Conservation (phyloP, 768 basidiomycete genomes). For the Paxillus involutus region DNA sequence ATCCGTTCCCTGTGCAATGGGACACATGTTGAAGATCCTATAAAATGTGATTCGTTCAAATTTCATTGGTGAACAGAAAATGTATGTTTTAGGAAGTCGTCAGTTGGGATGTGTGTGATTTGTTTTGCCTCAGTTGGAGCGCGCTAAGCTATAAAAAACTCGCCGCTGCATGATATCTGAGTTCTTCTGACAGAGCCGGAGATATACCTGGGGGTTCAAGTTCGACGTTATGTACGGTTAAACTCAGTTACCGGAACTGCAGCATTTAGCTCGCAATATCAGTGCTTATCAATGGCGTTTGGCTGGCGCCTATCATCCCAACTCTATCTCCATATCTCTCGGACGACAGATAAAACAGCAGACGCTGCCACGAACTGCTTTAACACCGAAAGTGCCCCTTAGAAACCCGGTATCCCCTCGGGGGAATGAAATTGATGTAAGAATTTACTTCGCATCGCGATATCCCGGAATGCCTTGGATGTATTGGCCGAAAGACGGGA, state of each 20-base stretch:
- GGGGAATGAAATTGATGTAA: background rate
- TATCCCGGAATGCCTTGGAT: constrained; percentile 38
- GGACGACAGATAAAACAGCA: constrained; percentile 15
- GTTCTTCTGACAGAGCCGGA: too few relatives aligned
- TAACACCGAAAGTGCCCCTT: background rate
- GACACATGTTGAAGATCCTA: background rate
- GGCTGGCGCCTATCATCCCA: background rate
- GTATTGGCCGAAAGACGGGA: constrained; percentile 35
- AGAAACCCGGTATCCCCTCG: background rate
- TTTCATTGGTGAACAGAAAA: background rate
- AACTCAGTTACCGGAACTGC: too few relatives aligned
- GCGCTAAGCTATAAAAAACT: too few relatives aligned
- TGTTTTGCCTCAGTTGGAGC: too few relatives aligned
- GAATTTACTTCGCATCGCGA: constrained; percentile 37
- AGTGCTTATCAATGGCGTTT: too few relatives aligned
- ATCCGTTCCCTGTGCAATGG: background rate
- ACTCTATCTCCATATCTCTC: constrained; percentile 15
- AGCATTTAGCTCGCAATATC: too few relatives aligned
- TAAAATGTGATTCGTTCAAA: background rate
- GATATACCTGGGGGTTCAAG: too few relatives aligned
- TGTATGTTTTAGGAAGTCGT: too few relatives aligned
- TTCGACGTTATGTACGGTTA: too few relatives aligned
- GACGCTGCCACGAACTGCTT: constrained; percentile 10
- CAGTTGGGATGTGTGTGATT: too few relatives aligned
- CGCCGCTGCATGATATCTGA: too few relatives aligned